These are phyloP conservation scores for Balakata baccata DNA, from an alignment of 345 rosid species.

Conservation along the genomic window DNA sequence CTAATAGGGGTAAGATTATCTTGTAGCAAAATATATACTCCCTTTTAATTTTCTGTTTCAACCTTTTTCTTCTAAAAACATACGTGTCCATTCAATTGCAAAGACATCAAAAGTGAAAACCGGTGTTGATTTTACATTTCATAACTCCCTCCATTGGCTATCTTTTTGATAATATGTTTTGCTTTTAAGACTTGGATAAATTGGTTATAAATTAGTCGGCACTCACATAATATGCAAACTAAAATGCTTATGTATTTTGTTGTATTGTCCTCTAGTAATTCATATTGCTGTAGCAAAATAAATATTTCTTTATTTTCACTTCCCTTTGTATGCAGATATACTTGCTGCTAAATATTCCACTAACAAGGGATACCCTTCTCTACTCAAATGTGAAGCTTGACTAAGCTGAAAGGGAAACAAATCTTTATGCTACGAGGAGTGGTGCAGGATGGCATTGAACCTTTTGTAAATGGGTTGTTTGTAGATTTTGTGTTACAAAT, in stretches of 20 bases:
- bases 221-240: not conserved
- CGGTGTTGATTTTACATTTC: not conserved
- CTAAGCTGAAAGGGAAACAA: conserved; percentile 30
- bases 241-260: not conserved
- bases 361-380: conserved; percentile 88
- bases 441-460: conserved; percentile 8
- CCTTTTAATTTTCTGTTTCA: not conserved
- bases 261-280: not conserved
- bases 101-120: not conserved
- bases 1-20: conserved; percentile 81
- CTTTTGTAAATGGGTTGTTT: conserved; percentile 10
- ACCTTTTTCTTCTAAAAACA: not conserved
- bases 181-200: too few species aligned
- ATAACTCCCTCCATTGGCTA: not conserved
- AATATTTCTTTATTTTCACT: conserved; percentile 1
- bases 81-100: not conserved
- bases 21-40: not conserved
- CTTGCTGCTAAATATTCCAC: conserved; percentile 81
- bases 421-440: conserved; percentile 18
- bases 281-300: not conserved
- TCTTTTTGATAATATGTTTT: not conserved
- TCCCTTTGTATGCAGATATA: conserved; percentile 54
- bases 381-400: conserved; percentile 96
- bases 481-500: conserved; percentile 18
- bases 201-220: not conserved